Conservation (phyloP, 345 rosid species). For the Eucalyptus tenuipes region DNA sequence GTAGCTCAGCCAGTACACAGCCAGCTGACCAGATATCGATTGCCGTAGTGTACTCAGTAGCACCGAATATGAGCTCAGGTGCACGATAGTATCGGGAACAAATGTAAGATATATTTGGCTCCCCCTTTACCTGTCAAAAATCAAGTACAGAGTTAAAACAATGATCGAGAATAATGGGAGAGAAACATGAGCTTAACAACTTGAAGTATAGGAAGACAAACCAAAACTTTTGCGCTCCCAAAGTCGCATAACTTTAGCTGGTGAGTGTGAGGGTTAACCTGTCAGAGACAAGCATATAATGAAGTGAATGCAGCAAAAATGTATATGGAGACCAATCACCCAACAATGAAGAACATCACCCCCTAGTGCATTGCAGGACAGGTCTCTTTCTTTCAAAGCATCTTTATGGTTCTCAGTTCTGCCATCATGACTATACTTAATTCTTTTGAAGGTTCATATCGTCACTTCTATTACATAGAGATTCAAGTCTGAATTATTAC, state of each 20-base stretch:
- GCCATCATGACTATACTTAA: not conserved
- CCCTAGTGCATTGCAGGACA: not conserved
- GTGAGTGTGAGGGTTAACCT: constrained; percentile 98
- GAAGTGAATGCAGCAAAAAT: not conserved
- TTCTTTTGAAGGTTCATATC: not conserved
- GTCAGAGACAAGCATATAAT: not conserved
- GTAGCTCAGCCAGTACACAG: constrained; percentile 88
- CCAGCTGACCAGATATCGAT: constrained; percentile 99
- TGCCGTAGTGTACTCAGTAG: constrained; percentile 91
- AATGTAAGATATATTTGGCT: constrained; percentile 88
- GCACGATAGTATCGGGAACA: constrained; percentile 99
- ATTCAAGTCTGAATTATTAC: not conserved
- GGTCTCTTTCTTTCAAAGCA: not conserved
- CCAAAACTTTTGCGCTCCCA: constrained; percentile 99
- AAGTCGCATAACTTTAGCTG: constrained; percentile 93
- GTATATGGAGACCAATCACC: not conserved
- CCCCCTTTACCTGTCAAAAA: constrained; percentile 76
- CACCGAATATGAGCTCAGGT: constrained; percentile 96
- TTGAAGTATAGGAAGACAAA: constrained; percentile 1
- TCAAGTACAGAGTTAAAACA: not conserved
- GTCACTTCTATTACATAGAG: not conserved
- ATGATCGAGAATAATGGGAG: not conserved
- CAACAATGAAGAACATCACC: not conserved
- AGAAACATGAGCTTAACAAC: not conserved
- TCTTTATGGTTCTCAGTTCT: not conserved